These are phyloP conservation scores for Penicillium cinerascens DNA, from an alignment of 495 filamentous ascomycete species.

Conservation along the genomic window DNA sequence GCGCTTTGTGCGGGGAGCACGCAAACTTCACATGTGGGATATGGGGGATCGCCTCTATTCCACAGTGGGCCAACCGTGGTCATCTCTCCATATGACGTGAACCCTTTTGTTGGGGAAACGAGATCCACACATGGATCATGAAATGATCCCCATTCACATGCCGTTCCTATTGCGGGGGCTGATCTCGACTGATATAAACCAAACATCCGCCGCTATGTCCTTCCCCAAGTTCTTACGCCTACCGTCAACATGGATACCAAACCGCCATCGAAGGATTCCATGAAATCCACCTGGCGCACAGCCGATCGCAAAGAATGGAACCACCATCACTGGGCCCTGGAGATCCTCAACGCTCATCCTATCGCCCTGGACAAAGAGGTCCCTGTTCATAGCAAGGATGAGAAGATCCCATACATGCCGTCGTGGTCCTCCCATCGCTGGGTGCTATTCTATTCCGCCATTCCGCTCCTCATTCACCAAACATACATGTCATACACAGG, in stretches of 20 bases:
- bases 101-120: slow-evolving; percentile 20
- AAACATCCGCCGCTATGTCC: not conserved
- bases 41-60: slow-evolving; percentile 8
- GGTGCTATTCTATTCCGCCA: slow-evolving; percentile 35
- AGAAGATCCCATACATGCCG: slow-evolving; percentile 36
- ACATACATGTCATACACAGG: slow-evolving; percentile 30
- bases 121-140: slow-evolving; percentile 16
- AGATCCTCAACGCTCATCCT: slow-evolving; percentile 35
- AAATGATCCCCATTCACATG: slow-evolving; percentile 17
- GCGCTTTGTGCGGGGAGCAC: slow-evolving; percentile 6
- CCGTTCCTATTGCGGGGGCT: not conserved
- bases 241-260: slow-evolving; percentile 22
- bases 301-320: slow-evolving; percentile 33
- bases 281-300: slow-evolving; percentile 42
- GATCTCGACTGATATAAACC: slow-evolving; percentile 16
- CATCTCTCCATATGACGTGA: slow-evolving; percentile 9
- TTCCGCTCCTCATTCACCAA: slow-evolving; percentile 38
- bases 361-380: slow-evolving; percentile 30
- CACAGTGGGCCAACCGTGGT: not conserved
- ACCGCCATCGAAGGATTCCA: slow-evolving; percentile 38
- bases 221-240: not conserved
- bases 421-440: slow-evolving; percentile 39
- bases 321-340: slow-evolving; percentile 33
- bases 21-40: slow-evolving; percentile 15
- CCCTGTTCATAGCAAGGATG: slow-evolving; percentile 36